Percentiles rank a stretch among this genome's conserved stretches.
Evolutionary conservation across 208 protist genomes (phyloP).

Genomic region (Jaenimonas drosophilae): DNA sequence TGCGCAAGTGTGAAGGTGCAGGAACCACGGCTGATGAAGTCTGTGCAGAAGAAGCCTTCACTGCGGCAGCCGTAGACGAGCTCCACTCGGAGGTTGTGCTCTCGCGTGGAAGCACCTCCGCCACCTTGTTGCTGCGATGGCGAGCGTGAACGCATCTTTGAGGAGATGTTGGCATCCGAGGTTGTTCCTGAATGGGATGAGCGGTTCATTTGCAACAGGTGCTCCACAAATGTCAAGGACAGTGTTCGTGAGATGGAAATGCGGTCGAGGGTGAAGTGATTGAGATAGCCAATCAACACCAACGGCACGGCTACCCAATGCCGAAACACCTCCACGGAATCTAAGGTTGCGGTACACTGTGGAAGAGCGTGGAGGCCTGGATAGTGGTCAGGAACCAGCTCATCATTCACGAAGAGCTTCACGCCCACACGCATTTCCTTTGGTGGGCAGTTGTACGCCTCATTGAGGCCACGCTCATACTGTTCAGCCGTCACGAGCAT

Average conservation of each 20-base stretch:
- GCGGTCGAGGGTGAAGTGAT: conserved; percentile 35
- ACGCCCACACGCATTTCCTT: conserved; percentile 53
- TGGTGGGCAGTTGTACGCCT: conserved; percentile 34
- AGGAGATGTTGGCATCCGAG: no score
- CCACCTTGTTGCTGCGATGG: not conserved
- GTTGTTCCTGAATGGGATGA: no score
- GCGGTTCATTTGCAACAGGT: conserved; percentile 47
- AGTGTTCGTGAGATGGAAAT: conserved; percentile 45
- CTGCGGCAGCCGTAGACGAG: conserved; percentile 73
- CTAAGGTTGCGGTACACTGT: conserved; percentile 55
- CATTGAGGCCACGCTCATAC: no score
- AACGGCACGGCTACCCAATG: conserved; percentile 57
- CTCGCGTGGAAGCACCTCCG: not conserved
- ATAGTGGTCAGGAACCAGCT: conserved; percentile 63
- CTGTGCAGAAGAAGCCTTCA: conserved; percentile 65
- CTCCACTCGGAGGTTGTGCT: conserved; percentile 42
- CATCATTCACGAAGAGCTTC: conserved; percentile 46
- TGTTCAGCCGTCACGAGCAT: no score
- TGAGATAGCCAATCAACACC: conserved; percentile 54
- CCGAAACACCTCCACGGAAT: conserved; percentile 36
- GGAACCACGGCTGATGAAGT: conserved; percentile 49
- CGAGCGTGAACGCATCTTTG: no score
- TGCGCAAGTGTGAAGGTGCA: conserved; percentile 34
- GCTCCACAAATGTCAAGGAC: conserved; percentile 58
- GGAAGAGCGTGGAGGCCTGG: conserved; percentile 28